A percentile compares a stretch with the other conserved stretches of the same genome.
These are phyloP conservation scores for Periconia sp. DNA, from an alignment of 2,329 filamentous ascomycete genomes.

Conservation along the genomic window DNA sequence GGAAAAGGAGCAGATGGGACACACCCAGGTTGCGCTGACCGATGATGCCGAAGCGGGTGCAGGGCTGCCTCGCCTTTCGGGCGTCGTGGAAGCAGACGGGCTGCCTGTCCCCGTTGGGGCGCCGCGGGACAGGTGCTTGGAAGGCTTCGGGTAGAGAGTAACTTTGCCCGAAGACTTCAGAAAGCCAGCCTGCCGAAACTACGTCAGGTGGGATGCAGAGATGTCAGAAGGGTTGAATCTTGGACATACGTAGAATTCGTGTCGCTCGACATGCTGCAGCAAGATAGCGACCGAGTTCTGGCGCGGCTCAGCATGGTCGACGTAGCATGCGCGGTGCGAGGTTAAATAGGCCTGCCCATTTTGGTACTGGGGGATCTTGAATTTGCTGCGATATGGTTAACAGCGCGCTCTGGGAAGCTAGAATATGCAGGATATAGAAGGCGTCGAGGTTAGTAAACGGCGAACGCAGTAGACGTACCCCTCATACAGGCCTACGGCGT, in stretches of 20 bases:
- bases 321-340: constrained; percentile 93
- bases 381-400: constrained; percentile 68
- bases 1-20: constrained; percentile 92
- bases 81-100: constrained; percentile 35
- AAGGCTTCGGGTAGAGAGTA: constrained; percentile 81
- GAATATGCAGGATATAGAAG: too few species aligned
- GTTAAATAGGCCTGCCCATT: constrained; percentile 97
- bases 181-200: constrained; percentile 86
- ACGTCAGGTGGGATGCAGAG: too few species aligned
- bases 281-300: constrained; percentile 85
- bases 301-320: constrained; percentile 85
- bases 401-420: too few species aligned
- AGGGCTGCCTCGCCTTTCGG: constrained; percentile 43
- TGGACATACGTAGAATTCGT: constrained; percentile 83
- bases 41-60: constrained; percentile 57
- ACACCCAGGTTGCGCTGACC: constrained; percentile 85
- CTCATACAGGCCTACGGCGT: constrained; percentile 96
- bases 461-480: constrained; percentile 67
- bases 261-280: constrained; percentile 87
- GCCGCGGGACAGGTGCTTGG: constrained; percentile 66
- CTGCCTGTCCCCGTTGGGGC: constrained; percentile 54
- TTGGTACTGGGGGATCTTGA: constrained; percentile 91
- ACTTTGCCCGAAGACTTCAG: constrained; percentile 95
- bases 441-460: too few species aligned
- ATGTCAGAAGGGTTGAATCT: too few species aligned